A percentile compares a stretch with the other conserved stretches of the same genome.
Evolutionary conservation across 1,284 basidiomycete species (phyloP).

Genomic region (Leccinum proximum): DNA sequence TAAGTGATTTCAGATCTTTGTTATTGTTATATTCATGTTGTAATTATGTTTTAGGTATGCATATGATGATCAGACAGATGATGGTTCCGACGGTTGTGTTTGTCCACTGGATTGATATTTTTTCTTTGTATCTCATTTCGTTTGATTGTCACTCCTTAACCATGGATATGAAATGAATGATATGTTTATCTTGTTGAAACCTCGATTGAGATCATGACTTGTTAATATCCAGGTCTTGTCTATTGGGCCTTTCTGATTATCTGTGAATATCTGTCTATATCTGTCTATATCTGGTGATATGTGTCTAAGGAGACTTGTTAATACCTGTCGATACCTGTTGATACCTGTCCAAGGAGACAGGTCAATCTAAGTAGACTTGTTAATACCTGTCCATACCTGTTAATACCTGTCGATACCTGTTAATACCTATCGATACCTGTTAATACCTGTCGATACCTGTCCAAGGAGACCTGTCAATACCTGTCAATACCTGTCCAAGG

Average conservation of each 20-base stretch:
- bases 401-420: too few species aligned
- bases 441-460: neutral
- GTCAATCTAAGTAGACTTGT: too few species aligned
- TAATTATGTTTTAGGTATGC: neutral
- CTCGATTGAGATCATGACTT: neutral
- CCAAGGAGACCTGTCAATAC: neutral
- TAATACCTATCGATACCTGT: neutral
- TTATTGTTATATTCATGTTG: neutral
- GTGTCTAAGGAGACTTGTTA: too few species aligned
- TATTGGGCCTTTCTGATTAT: too few species aligned
- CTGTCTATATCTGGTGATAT: too few species aligned
- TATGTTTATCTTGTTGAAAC: neutral
- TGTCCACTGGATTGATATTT: neutral
- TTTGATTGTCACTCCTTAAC: neutral
- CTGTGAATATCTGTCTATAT: too few species aligned
- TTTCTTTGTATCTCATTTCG: slow-evolving; percentile 16
- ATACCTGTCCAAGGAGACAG: too few species aligned
- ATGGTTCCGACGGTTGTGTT: neutral
- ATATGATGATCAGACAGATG: neutral
- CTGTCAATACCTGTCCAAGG: neutral
- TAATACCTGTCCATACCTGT: too few species aligned
- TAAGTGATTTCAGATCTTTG: neutral
- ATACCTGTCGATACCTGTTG: too few species aligned
- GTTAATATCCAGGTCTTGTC: neutral
- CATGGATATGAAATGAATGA: neutral